Conservation (phyloP, 257 asterid genomes). For the Pogostemon cablin region DNA sequence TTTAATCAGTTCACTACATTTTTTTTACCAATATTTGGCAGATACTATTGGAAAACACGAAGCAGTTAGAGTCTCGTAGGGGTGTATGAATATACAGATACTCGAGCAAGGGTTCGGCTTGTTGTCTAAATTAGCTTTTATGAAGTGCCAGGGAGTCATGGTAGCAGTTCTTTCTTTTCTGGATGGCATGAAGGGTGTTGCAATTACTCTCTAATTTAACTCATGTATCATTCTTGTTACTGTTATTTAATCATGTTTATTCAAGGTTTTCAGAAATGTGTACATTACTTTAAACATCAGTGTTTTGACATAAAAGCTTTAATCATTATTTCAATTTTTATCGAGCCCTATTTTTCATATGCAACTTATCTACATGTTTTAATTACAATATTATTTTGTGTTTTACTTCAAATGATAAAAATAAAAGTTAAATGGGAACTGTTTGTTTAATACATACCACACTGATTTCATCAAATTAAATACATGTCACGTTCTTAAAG, state of each 20-base stretch:
- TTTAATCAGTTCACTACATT: not conserved
- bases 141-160: not conserved
- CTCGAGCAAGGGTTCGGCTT: not conserved
- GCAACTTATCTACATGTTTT: no score
- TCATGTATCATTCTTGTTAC: not conserved
- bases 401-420: no score
- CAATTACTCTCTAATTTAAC: not conserved
- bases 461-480: no score
- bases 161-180: not conserved
- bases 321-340: no score
- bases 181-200: not conserved
- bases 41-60: slow-evolving; percentile 75
- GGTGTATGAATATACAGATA: slow-evolving; percentile 44
- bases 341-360: no score
- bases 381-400: no score
- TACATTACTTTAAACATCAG: not conserved
- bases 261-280: not conserved
- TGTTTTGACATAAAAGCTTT: not conserved
- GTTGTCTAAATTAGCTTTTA: not conserved
- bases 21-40: slow-evolving; percentile 29
- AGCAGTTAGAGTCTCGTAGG: slow-evolving; percentile 68
- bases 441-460: no score
- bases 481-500: no score
- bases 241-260: not conserved
- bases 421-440: no score